Percentiles rank a stretch among this genome's conserved stretches.
Conservation (phyloP, 306 rosid genomes). For the Lathyrus sativus region DNA sequence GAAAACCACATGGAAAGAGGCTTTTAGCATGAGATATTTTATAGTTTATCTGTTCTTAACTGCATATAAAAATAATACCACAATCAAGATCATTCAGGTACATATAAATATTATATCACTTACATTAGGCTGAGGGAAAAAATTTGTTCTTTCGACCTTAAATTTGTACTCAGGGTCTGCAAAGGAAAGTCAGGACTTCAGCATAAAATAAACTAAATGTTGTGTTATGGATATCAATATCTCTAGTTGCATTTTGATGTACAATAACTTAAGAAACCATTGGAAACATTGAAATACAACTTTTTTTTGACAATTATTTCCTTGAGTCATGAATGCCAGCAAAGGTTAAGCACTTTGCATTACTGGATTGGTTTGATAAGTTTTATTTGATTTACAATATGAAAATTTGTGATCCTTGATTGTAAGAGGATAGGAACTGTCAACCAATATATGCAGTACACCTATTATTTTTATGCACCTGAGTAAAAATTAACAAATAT, state of each 20-base stretch:
- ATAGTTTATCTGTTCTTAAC: slow-evolving; percentile 8
- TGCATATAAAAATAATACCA: background rate
- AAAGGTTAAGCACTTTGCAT: background rate
- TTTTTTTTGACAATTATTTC: slow-evolving; percentile 1
- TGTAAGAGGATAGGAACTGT: slow-evolving; percentile 11
- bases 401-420: slow-evolving; percentile 19
- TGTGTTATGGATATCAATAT: slow-evolving; percentile 2
- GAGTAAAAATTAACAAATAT: slow-evolving; percentile 82
- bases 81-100: slow-evolving; percentile 15
- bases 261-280: slow-evolving; percentile 16
- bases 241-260: slow-evolving; percentile 29
- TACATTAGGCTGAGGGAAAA: slow-evolving; percentile 95
- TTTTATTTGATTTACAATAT: background rate
- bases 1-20: slow-evolving; percentile 8
- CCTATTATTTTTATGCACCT: slow-evolving; percentile 50
- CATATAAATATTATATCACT: slow-evolving; percentile 41
- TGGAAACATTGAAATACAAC: slow-evolving; percentile 9
- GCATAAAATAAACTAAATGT: slow-evolving; percentile 30
- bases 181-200: slow-evolving; percentile 38
- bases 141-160: slow-evolving; percentile 70
- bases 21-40: slow-evolving; percentile 4
- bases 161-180: slow-evolving; percentile 77
- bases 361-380: background rate
- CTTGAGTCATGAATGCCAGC: background rate
- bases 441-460: background rate